phyloP scores from a whole-genome alignment of 1,139 yeast species.

The Taphrina pruni region DNA sequence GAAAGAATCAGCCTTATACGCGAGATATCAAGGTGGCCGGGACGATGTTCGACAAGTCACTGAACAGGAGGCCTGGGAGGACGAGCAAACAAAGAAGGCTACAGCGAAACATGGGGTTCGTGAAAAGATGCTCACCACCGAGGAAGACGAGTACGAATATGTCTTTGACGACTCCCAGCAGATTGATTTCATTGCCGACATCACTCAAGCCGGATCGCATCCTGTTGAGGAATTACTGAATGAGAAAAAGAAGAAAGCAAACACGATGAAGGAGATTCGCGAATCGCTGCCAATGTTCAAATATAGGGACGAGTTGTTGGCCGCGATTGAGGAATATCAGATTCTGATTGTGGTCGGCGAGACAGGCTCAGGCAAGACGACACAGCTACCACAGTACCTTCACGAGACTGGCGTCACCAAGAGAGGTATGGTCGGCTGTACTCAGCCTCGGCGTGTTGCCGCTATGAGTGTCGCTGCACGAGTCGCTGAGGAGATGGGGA shows the following conservation, averaged over 20 bases:
- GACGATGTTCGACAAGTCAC: slow-evolving; percentile 48
- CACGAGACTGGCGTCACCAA: slow-evolving; percentile 78
- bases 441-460: slow-evolving; percentile 96
- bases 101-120: slow-evolving; percentile 42
- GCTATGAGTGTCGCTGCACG: slow-evolving; percentile 92
- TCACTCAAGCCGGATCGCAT: slow-evolving; percentile 32
- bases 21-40: slow-evolving; percentile 50
- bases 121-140: slow-evolving; percentile 43
- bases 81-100: slow-evolving; percentile 64
- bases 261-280: slow-evolving; percentile 59
- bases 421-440: slow-evolving; percentile 72
- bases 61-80: slow-evolving; percentile 67
- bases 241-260: slow-evolving; percentile 55
- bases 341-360: slow-evolving; percentile 91
- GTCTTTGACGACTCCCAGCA: slow-evolving; percentile 82
- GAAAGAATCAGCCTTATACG: slow-evolving; percentile 56
- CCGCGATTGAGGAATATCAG: slow-evolving; percentile 68
- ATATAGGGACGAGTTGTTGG: slow-evolving; percentile 67
- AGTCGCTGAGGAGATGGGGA: slow-evolving; percentile 85
- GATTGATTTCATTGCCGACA: slow-evolving; percentile 65
- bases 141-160: slow-evolving; percentile 67
- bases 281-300: slow-evolving; percentile 77
- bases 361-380: slow-evolving; percentile 97
- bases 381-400: slow-evolving; percentile 89
- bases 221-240: slow-evolving; percentile 48